These are phyloP conservation scores for Hyparrhenia diplandra DNA, from an alignment of 176 grass and related monocot species.

Conservation along the genomic window DNA sequence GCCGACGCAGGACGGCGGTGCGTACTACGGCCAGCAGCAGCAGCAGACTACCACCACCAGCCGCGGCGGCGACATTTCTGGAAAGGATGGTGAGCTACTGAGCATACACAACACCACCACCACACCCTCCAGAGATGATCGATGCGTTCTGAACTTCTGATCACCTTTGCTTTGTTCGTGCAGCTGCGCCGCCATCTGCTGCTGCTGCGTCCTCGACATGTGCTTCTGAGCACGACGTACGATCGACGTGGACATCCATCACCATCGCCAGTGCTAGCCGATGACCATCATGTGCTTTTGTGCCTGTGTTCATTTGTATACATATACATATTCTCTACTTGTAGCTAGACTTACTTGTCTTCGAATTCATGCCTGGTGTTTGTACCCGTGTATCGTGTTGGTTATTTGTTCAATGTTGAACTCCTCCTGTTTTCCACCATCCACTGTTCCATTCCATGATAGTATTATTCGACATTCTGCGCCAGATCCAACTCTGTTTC, in stretches of 20 bases:
- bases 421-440: not conserved
- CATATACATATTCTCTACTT: not conserved
- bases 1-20: not conserved
- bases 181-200: conserved; percentile 42
- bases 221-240: conserved; percentile 2
- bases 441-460: not conserved
- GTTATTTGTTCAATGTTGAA: no score
- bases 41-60: not conserved
- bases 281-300: not conserved
- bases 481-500: not conserved
- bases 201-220: conserved; percentile 44
- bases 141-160: not conserved
- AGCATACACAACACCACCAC: no score
- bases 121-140: no score
- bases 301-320: not conserved
- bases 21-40: not conserved
- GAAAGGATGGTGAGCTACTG: conserved; percentile 38
- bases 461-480: not conserved
- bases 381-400: not conserved
- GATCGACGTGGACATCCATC: not conserved
- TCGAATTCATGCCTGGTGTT: not conserved
- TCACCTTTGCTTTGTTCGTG: not conserved
- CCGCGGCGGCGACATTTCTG: conserved; percentile 20
- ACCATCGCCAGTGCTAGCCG: not conserved
- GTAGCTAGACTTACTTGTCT: not conserved